phyloP scores from a whole-genome alignment of 179 eudicot genomes.

The Beta macrorhiza region DNA sequence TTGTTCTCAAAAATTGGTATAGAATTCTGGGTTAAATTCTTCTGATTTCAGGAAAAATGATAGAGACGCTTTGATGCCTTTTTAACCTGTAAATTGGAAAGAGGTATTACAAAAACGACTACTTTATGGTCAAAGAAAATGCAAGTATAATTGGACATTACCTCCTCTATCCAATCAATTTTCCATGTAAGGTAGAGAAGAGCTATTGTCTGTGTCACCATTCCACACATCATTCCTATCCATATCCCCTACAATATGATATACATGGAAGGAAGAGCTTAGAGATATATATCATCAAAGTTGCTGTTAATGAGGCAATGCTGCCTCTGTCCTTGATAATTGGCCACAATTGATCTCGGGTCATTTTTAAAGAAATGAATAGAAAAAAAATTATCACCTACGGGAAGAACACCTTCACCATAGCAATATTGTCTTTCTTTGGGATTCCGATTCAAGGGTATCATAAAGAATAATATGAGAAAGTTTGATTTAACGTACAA shows the following conservation, averaged over 20 bases:
- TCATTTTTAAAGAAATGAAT: too few species aligned
- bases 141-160: constrained; percentile 11
- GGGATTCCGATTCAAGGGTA: too few species aligned
- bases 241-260: constrained; percentile 46
- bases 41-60: constrained; percentile 27
- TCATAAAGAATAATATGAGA: too few species aligned
- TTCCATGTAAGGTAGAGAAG: constrained; percentile 48
- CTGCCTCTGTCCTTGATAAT: too few species aligned
- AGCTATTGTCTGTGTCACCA: constrained; percentile 41
- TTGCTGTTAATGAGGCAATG: too few species aligned
- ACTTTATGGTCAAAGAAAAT: neutral
- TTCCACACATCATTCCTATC: constrained; percentile 58
- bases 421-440: too few species aligned
- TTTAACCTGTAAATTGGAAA: constrained; percentile 37
- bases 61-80: constrained; percentile 46
- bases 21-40: neutral
- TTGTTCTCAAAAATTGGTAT: neutral
- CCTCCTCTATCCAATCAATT: constrained; percentile 55
- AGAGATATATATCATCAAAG: neutral
- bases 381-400: too few species aligned
- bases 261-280: neutral
- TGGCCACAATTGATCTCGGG: too few species aligned
- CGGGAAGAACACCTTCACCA: too few species aligned
- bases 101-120: neutral
- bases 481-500: too few species aligned